Evolutionary conservation across 106 monocot species (phyloP).

Genomic region (Amphibolis antarctica): DNA sequence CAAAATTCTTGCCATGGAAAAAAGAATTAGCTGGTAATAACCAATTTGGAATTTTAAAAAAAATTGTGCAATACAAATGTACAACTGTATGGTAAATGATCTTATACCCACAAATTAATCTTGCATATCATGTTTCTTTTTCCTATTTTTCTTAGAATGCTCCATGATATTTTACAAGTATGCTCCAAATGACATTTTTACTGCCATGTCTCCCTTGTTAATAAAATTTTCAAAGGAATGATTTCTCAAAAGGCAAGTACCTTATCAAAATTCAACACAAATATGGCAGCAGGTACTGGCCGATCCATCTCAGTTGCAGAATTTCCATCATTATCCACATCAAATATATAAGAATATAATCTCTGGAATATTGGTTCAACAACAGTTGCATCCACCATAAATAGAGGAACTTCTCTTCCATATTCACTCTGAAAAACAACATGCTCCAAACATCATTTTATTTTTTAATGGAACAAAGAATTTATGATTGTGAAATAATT

Average conservation of each 20-base stretch:
- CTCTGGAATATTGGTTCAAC: slow-evolving; percentile 22
- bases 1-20: too few species aligned
- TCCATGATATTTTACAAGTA: too few species aligned
- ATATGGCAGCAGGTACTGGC: slow-evolving; percentile 21
- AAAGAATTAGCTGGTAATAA: too few species aligned
- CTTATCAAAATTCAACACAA: slow-evolving; percentile 26
- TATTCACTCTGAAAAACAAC: slow-evolving; percentile 65
- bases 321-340: slow-evolving; percentile 11
- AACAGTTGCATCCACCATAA: slow-evolving; percentile 64
- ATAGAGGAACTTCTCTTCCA: slow-evolving; percentile 74
- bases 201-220: too few species aligned
- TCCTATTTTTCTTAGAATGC: too few species aligned
- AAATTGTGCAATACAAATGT: too few species aligned
- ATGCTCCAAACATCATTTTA: neutral
- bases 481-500: neutral
- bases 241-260: neutral
- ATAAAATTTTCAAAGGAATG: neutral
- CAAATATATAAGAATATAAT: slow-evolving; percentile 27
- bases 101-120: too few species aligned
- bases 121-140: too few species aligned
- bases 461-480: neutral
- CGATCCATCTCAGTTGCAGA: slow-evolving; percentile 16
- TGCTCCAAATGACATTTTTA: neutral
- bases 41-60: too few species aligned
- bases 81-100: too few species aligned